Percentiles rank a stretch among this genome's conserved stretches.
Evolutionary conservation across 768 basidiomycete species (phyloP).

Genomic region (Phaeotremella fagi): DNA sequence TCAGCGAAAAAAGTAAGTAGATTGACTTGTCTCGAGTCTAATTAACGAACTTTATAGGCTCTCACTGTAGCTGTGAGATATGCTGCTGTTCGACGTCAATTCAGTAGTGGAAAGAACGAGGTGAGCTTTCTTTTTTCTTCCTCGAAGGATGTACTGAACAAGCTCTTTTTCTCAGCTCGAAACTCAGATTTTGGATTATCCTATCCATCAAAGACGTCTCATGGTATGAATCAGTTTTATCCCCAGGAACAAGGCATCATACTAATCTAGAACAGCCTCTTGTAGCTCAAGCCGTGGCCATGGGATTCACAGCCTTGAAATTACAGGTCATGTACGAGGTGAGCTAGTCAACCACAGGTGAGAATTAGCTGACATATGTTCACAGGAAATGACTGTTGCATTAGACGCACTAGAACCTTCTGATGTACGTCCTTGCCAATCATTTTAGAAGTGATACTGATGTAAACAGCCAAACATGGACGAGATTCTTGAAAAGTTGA

Average conservation of each 20-base stretch:
- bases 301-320: conserved; percentile 46
- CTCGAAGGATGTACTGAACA: neutral
- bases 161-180: conserved; percentile 36
- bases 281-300: conserved; percentile 49
- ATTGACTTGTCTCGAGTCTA: neutral
- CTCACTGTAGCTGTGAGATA: conserved; percentile 52
- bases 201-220: conserved; percentile 49
- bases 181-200: conserved; percentile 52
- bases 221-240: conserved; percentile 32
- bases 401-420: conserved; percentile 48
- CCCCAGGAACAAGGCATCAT: neutral
- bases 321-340: conserved; percentile 46
- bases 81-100: conserved; percentile 51
- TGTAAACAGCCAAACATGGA: conserved; percentile 40
- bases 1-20: conserved; percentile 49
- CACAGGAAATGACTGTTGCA: conserved; percentile 40
- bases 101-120: conserved; percentile 49
- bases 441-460: neutral
- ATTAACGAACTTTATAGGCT: conserved; percentile 28
- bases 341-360: too few species aligned
- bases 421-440: conserved; percentile 33
- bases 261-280: conserved; percentile 39
- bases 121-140: conserved; percentile 13
- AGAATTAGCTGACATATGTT: neutral
- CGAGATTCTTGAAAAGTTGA: conserved; percentile 51